Conservation (phyloP, 1,284 basidiomycete genomes). For the Microbotryum lychnidis-dioicae region DNA sequence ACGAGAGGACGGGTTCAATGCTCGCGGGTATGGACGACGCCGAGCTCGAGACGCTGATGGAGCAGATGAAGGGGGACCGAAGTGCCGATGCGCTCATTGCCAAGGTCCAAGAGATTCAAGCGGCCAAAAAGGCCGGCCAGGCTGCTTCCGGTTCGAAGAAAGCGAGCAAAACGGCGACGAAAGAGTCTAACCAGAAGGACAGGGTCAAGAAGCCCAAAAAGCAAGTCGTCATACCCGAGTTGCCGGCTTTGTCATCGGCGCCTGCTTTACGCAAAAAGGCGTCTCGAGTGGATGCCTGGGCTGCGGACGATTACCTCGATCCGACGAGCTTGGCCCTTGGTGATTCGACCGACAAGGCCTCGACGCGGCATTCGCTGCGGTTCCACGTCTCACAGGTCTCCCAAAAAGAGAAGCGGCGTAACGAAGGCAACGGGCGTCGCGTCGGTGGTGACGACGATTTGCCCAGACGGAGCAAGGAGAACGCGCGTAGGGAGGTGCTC, state of each 20-base stretch:
- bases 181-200: constrained; percentile 3
- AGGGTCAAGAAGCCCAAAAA: constrained; percentile 15
- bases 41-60: constrained; percentile 39
- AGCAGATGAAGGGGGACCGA: constrained; percentile 11
- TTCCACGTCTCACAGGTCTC: constrained; percentile 82
- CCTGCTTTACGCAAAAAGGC: constrained; percentile 31
- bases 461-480: constrained; percentile 54
- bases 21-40: constrained; percentile 35
- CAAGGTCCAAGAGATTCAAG: constrained; percentile 9
- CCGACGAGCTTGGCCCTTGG: constrained; percentile 56
- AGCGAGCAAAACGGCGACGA: neutral
- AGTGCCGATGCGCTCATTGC: constrained; percentile 19
- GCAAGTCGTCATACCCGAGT: constrained; percentile 5
- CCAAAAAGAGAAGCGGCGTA: constrained; percentile 51
- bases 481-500: constrained; percentile 44
- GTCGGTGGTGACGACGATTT: constrained; percentile 81
- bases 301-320: constrained; percentile 63
- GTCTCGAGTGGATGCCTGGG: constrained; percentile 22
- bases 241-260: neutral
- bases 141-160: neutral
- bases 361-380: constrained; percentile 65
- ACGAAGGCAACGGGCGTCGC: constrained; percentile 47
- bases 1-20: constrained; percentile 45
- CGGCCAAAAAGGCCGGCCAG: neutral
- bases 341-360: constrained; percentile 72